phyloP scores from a whole-genome alignment of 768 basidiomycete species.

The Boletellus emodensis region DNA sequence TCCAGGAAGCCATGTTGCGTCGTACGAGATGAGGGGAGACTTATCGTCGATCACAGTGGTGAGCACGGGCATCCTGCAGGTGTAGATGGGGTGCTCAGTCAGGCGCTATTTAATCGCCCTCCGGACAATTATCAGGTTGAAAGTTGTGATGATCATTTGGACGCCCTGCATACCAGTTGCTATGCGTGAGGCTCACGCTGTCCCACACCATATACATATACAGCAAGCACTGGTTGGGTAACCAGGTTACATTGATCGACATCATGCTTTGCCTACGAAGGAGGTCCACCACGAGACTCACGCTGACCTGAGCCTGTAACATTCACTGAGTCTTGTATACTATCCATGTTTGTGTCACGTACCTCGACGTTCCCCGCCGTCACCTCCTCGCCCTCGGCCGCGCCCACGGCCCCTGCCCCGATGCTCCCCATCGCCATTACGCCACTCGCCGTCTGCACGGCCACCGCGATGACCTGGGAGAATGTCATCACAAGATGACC shows the following conservation, averaged over 20 bases:
- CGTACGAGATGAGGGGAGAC: constrained; percentile 29
- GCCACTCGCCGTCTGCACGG: constrained; percentile 42
- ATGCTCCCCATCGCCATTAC: constrained; percentile 40
- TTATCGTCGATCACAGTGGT: constrained; percentile 28
- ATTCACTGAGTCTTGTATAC: background rate
- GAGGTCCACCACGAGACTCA: constrained; percentile 19
- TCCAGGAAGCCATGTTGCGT: constrained; percentile 22
- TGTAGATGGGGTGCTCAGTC: too few species aligned
- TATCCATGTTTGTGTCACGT: constrained; percentile 10
- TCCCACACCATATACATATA: background rate
- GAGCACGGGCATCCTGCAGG: constrained; percentile 20
- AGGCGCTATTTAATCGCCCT: background rate
- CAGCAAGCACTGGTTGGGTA: background rate
- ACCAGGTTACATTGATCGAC: background rate
- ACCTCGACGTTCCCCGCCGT: constrained; percentile 40
- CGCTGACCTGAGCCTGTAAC: constrained; percentile 19
- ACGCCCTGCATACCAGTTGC: background rate
- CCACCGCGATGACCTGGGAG: constrained; percentile 16
- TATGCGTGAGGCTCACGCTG: background rate
- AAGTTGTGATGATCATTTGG: background rate
- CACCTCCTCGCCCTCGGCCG: constrained; percentile 41
- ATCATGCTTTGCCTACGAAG: constrained; percentile 11
- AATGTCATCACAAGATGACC: background rate
- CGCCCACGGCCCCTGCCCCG: constrained; percentile 42
- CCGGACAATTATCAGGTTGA: background rate